Evolutionary conservation across 1,284 basidiomycete species (phyloP).

Genomic region (Melampsora americana): DNA sequence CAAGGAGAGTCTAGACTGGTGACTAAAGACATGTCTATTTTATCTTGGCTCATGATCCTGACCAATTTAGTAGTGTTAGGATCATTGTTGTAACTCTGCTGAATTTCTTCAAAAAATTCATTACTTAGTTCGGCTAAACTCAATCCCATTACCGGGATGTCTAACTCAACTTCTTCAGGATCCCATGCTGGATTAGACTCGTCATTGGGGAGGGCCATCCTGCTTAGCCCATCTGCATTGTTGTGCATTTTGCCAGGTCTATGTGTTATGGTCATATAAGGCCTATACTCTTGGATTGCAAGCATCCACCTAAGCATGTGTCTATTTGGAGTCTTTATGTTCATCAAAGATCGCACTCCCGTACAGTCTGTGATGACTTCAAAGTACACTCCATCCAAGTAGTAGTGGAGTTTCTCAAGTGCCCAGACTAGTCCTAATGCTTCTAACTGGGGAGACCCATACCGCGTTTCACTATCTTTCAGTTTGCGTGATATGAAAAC

Average conservation of each 20-base stretch:
- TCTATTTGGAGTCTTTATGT: neutral
- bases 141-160: too few species aligned
- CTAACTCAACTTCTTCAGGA: neutral
- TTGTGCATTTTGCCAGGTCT: neutral
- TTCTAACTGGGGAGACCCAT: neutral
- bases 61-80: neutral
- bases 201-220: neutral
- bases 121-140: neutral
- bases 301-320: constrained; percentile 10
- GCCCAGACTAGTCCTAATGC: neutral
- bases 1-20: neutral
- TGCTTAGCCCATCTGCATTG: neutral
- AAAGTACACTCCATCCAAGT: neutral
- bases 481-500: constrained; percentile 8
- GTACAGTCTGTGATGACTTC: neutral
- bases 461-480: neutral
- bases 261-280: neutral
- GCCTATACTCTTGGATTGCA: neutral
- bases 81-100: neutral
- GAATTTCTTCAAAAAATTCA: neutral
- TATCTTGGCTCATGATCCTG: neutral
- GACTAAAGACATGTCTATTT: neutral
- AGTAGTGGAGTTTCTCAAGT: neutral
- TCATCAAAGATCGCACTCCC: too few species aligned
- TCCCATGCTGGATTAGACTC: neutral